These are phyloP conservation scores for Cercophora newfieldiana DNA, from an alignment of 495 filamentous ascomycete genomes.

Conservation along the genomic window DNA sequence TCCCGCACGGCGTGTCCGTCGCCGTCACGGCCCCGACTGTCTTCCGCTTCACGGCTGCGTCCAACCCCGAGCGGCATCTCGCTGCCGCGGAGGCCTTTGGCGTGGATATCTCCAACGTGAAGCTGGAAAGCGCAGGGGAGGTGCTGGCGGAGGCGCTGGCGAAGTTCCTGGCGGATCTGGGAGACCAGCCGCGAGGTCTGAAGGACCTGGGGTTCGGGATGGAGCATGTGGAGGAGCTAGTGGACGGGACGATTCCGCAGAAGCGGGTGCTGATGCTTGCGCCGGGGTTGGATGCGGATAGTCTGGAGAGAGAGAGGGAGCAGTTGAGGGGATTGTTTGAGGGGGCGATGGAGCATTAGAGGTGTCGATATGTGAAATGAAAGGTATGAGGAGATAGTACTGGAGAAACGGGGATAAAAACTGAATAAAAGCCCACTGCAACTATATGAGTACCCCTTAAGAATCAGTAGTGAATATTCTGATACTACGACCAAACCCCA, in stretches of 20 bases:
- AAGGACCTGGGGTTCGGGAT: slow-evolving; percentile 77
- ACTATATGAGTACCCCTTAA: too few species aligned
- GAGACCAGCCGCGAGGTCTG: slow-evolving; percentile 86
- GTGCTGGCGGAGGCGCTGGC: slow-evolving; percentile 79
- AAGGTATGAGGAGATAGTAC: too few species aligned
- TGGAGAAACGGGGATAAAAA: too few species aligned
- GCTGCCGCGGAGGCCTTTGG: slow-evolving; percentile 88
- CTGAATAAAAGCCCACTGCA: too few species aligned
- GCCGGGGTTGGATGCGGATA: slow-evolving; percentile 69
- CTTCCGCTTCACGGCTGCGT: slow-evolving; percentile 87
- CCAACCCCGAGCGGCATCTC: slow-evolving; percentile 88
- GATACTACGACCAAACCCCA: too few species aligned
- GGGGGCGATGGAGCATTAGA: slow-evolving; percentile 47
- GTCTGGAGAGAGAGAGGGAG: slow-evolving; percentile 59
- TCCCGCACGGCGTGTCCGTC: slow-evolving; percentile 93
- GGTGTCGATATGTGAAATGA: background rate
- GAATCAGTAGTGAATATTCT: too few species aligned
- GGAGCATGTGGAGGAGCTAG: slow-evolving; percentile 73
- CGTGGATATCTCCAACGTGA: slow-evolving; percentile 81
- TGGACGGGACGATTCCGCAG: slow-evolving; percentile 94
- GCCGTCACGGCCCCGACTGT: slow-evolving; percentile 93
- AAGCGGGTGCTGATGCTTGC: slow-evolving; percentile 87
- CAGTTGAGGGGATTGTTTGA: slow-evolving; percentile 54
- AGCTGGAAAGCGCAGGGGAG: slow-evolving; percentile 82
- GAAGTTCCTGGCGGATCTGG: slow-evolving; percentile 75